Conservation (phyloP, 2,329 filamentous ascomycete genomes). For the Amauroascus verrucosus region DNA sequence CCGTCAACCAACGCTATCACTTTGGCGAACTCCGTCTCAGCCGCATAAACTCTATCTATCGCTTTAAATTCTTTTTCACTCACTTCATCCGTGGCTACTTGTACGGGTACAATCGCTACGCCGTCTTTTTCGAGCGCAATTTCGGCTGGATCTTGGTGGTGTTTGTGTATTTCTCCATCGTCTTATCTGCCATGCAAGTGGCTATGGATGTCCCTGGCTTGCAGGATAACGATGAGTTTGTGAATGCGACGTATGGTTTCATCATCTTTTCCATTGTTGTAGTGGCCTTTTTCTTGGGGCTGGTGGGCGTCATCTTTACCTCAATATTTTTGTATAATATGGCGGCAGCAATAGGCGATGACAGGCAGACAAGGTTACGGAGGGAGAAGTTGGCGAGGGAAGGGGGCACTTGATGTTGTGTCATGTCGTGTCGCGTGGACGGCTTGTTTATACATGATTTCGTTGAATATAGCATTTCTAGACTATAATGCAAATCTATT, state of each 20-base stretch:
- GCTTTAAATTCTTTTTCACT: conserved; percentile 23
- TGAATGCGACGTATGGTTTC: conserved; percentile 13
- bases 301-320: conserved; percentile 10
- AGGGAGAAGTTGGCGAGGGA: conserved; percentile 8
- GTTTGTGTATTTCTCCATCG: conserved; percentile 37
- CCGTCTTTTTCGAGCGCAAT: conserved; percentile 36
- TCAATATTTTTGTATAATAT: conserved; percentile 15
- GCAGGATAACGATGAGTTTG: conserved; percentile 10
- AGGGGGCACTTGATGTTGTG: not conserved
- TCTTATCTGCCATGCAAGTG: conserved; percentile 44
- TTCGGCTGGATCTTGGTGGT: conserved; percentile 34
- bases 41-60: conserved; percentile 38
- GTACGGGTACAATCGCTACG: conserved; percentile 29
- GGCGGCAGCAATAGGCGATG: conserved; percentile 11
- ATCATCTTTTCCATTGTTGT: conserved; percentile 15
- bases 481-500: too few species aligned
- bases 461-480: too few species aligned
- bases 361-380: conserved; percentile 8
- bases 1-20: conserved; percentile 32
- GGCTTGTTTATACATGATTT: not conserved
- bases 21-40: conserved; percentile 39
- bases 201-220: conserved; percentile 11
- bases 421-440: not conserved
- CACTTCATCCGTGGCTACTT: conserved; percentile 24
- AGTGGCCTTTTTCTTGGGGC: conserved; percentile 9